Conservation (phyloP, 139 green algal species). For the Picochlorum sp. region DNA sequence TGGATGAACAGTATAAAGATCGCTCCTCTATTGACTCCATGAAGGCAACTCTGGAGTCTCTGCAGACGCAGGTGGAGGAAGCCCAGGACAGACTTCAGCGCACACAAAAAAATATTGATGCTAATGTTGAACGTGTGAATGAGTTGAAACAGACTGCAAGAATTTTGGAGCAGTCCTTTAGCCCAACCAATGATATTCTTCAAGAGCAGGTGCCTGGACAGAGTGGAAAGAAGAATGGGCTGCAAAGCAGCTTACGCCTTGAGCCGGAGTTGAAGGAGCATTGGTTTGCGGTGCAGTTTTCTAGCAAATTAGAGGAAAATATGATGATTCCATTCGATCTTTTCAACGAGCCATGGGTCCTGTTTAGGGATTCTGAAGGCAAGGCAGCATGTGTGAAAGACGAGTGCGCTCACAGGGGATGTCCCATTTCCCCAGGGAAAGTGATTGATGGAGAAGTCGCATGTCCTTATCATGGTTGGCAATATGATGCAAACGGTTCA, state of each 20-base stretch:
- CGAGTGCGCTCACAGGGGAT: slow-evolving; percentile 90
- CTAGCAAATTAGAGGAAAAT: slow-evolving; percentile 15
- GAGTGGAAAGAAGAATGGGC: slow-evolving; percentile 4
- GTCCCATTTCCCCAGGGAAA: slow-evolving; percentile 79
- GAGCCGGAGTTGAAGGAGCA: slow-evolving; percentile 32
- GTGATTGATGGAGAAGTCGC: slow-evolving; percentile 50
- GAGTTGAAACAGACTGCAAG: slow-evolving; percentile 60
- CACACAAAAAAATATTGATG: slow-evolving; percentile 43
- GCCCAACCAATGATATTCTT: background rate
- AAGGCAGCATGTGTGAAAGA: slow-evolving; percentile 44
- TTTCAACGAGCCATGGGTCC: slow-evolving; percentile 90
- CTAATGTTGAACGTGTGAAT: slow-evolving; percentile 63
- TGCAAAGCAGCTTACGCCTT: slow-evolving; percentile 25
- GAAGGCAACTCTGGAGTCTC: slow-evolving; percentile 36
- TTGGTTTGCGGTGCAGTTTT: slow-evolving; percentile 34
- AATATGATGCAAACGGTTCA: slow-evolving; percentile 65
- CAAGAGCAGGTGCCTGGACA: too few relatives aligned
- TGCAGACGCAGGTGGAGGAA: slow-evolving; percentile 52
- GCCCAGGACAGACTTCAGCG: slow-evolving; percentile 38
- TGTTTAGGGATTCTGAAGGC: slow-evolving; percentile 69
- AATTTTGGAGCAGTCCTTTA: slow-evolving; percentile 3
- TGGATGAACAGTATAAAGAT: slow-evolving; percentile 53
- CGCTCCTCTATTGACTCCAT: slow-evolving; percentile 42
- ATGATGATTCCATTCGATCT: slow-evolving; percentile 71
- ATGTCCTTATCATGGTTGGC: slow-evolving; percentile 95